A percentile compares a stretch with the other conserved stretches of the same genome.
phyloP scores from a whole-genome alignment of 345 rosid genomes.

The Heritiera fomes region DNA sequence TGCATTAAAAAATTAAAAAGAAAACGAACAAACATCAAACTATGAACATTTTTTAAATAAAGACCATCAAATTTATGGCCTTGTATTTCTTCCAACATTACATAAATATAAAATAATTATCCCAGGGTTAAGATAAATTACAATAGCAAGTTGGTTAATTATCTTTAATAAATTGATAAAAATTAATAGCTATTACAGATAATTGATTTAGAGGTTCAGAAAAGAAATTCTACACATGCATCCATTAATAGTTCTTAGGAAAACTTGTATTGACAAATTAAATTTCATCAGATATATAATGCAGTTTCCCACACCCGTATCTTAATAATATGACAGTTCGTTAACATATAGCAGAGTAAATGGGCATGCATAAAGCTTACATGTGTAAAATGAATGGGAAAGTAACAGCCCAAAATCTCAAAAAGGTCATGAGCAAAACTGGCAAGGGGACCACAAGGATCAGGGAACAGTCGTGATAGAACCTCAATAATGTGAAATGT shows the following conservation, averaged over 20 bases:
- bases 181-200: background rate
- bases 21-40: background rate
- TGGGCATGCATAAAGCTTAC: conserved; percentile 48
- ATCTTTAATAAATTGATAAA: conserved; percentile 6
- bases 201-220: background rate
- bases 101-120: background rate
- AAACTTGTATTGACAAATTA: conserved; percentile 5
- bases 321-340: conserved; percentile 2
- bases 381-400: conserved; percentile 92
- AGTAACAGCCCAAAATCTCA: conserved; percentile 68
- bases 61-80: background rate
- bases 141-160: background rate
- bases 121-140: background rate
- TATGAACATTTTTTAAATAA: background rate
- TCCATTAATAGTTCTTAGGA: background rate
- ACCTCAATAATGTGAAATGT: conserved; percentile 77
- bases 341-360: conserved; percentile 5
- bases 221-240: background rate
- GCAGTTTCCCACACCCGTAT: background rate
- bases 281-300: conserved; percentile 10
- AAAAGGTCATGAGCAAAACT: conserved; percentile 59
- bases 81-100: background rate
- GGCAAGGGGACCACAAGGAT: conserved; percentile 64
- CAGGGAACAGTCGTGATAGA: conserved; percentile 60
- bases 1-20: background rate